phyloP scores from a whole-genome alignment of 1,284 basidiomycete genomes.

The Rhodotorula sp. region DNA sequence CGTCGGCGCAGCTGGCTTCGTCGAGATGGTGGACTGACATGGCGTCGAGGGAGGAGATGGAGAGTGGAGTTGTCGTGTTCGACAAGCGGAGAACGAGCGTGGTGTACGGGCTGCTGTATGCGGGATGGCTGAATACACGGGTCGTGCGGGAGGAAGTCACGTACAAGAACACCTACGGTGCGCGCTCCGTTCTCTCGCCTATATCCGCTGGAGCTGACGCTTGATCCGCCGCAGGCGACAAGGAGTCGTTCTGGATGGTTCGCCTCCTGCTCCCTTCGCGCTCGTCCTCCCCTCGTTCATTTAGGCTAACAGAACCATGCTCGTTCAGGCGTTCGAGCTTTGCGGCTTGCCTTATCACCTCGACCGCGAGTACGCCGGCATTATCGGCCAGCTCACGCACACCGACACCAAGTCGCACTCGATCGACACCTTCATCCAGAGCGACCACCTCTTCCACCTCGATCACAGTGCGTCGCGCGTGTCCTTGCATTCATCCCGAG shows the following conservation, averaged over 20 bases:
- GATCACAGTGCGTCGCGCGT: conserved; percentile 12
- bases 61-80: conserved; percentile 41
- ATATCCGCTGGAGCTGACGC: not conserved
- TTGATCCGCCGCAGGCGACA: conserved; percentile 19
- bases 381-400: conserved; percentile 40
- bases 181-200: not conserved
- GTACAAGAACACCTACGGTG: conserved; percentile 34
- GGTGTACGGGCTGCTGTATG: conserved; percentile 20
- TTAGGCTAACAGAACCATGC: not conserved
- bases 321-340: conserved; percentile 30
- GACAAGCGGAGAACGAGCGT: conserved; percentile 24
- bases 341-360: conserved; percentile 30
- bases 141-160: conserved; percentile 32
- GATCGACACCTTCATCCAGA: conserved; percentile 40
- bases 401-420: conserved; percentile 32
- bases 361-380: conserved; percentile 32
- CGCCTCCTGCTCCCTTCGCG: not conserved
- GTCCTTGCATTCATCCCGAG: not conserved
- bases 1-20: conserved; percentile 22
- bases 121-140: conserved; percentile 34
- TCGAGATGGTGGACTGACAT: conserved; percentile 32
- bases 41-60: conserved; percentile 39
- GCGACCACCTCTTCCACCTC: conserved; percentile 40
- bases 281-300: not conserved
- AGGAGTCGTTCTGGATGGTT: conserved; percentile 41